Conservation (phyloP, 768 basidiomycete genomes). For the Xerocomellus intermedius region DNA sequence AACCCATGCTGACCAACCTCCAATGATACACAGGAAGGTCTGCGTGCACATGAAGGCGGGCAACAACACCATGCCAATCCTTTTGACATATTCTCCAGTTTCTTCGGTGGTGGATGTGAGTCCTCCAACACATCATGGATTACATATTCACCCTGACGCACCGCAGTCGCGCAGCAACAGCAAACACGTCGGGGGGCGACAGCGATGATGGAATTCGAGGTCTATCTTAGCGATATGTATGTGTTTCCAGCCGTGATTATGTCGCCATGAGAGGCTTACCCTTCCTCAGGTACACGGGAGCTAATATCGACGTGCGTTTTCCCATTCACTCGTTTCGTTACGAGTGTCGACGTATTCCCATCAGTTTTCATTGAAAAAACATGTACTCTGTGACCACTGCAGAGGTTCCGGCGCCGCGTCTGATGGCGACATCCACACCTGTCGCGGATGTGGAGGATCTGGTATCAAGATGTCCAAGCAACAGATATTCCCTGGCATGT, state of each 20-base stretch:
- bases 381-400: conserved; percentile 94
- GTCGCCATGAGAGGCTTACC: background rate
- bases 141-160: background rate
- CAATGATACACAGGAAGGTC: conserved; percentile 61
- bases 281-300: conserved; percentile 68
- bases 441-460: conserved; percentile 76
- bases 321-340: background rate
- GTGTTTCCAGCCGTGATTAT: conserved; percentile 21
- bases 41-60: conserved; percentile 90
- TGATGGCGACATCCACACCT: conserved; percentile 84
- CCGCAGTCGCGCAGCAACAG: conserved; percentile 40
- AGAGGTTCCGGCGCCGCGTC: conserved; percentile 93
- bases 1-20: conserved; percentile 5
- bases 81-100: conserved; percentile 90
- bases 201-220: conserved; percentile 79
- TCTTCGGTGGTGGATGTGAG: conserved; percentile 84
- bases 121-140: conserved; percentile 11
- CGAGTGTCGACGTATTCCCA: background rate
- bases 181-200: conserved; percentile 75
- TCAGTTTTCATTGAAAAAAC: conserved; percentile 91
- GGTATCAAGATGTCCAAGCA: conserved; percentile 86
- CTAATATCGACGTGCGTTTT: conserved; percentile 72
- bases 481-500: conserved; percentile 96
- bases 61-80: conserved; percentile 75
- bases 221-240: conserved; percentile 81